Evolutionary conservation across 345 rosid genomes (phyloP).

Genomic region (Aquilaria malaccensis): DNA sequence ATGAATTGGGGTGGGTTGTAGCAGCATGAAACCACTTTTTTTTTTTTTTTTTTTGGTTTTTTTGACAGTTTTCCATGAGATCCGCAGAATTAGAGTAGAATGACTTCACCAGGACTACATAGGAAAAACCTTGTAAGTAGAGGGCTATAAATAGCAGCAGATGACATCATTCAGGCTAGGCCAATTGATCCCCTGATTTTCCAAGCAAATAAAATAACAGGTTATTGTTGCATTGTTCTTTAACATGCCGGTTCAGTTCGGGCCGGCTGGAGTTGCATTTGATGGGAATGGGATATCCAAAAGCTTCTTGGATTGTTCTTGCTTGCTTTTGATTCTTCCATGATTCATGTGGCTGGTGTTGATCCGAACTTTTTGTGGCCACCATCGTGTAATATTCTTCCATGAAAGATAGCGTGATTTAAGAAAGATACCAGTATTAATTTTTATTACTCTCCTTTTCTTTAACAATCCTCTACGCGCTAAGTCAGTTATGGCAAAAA

Average conservation of each 20-base stretch:
- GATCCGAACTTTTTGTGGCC: background rate
- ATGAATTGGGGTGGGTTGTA: slow-evolving; percentile 70
- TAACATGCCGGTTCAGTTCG: too few species aligned
- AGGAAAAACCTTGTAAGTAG: slow-evolving; percentile 17
- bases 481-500: too few species aligned
- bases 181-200: slow-evolving; percentile 17
- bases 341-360: background rate
- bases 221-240: too few species aligned
- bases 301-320: background rate
- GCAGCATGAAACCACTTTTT: slow-evolving; percentile 15
- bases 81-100: slow-evolving; percentile 16
- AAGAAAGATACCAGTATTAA: too few species aligned
- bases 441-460: too few species aligned
- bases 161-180: slow-evolving; percentile 7
- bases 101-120: slow-evolving; percentile 10
- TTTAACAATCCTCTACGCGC: too few species aligned
- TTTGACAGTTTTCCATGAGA: slow-evolving; percentile 1
- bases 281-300: too few species aligned
- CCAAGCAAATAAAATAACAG: slow-evolving; percentile 13
- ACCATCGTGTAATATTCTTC: background rate
- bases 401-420: background rate
- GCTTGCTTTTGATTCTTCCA: background rate
- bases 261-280: too few species aligned
- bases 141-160: slow-evolving; percentile 6
- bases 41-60: slow-evolving; percentile 9